A percentile compares a stretch with the other conserved stretches of the same genome.
These are phyloP conservation scores for Plicaturopsis crispa DNA, from an alignment of 768 basidiomycete species.

Conservation along the genomic window DNA sequence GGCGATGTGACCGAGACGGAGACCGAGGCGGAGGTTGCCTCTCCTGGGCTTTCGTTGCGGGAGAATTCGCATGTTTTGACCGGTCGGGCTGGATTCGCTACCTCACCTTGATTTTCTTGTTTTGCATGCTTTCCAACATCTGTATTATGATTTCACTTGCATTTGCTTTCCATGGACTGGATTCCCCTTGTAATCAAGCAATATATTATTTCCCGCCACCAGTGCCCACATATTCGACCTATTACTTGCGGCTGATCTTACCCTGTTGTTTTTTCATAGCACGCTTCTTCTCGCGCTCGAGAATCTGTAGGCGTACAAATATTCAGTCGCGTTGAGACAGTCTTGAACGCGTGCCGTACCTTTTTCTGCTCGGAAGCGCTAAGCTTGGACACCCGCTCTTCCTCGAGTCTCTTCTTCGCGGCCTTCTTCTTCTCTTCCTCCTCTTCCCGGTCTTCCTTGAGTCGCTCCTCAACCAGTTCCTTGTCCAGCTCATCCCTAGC, in stretches of 20 bases:
- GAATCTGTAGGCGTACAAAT: conserved; percentile 26
- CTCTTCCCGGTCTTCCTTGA: conserved; percentile 66
- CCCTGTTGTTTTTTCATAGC: conserved; percentile 62
- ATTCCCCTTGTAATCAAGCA: too few species aligned
- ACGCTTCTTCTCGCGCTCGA: conserved; percentile 77
- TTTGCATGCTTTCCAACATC: too few species aligned
- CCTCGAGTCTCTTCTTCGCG: conserved; percentile 65
- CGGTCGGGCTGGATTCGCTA: too few species aligned
- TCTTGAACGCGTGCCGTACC: conserved; percentile 27
- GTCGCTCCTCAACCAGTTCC: conserved; percentile 58
- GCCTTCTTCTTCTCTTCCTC: conserved; percentile 64
- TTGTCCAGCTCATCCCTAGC: conserved; percentile 66
- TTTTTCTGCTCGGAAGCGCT: conserved; percentile 81
- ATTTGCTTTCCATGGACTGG: too few species aligned
- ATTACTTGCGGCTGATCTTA: conserved; percentile 50
- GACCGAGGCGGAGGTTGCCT: too few species aligned
- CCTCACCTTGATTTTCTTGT: too few species aligned
- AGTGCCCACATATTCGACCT: too few species aligned
- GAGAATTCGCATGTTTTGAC: too few species aligned
- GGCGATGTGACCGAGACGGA: too few species aligned
- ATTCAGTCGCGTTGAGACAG: conserved; percentile 4
- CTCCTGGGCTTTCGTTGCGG: too few species aligned
- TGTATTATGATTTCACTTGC: too few species aligned
- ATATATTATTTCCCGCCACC: too few species aligned
- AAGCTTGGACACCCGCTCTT: conserved; percentile 65